phyloP scores from a whole-genome alignment of 805 yeast species.

The Kregervanrija pseudodelftensis region DNA sequence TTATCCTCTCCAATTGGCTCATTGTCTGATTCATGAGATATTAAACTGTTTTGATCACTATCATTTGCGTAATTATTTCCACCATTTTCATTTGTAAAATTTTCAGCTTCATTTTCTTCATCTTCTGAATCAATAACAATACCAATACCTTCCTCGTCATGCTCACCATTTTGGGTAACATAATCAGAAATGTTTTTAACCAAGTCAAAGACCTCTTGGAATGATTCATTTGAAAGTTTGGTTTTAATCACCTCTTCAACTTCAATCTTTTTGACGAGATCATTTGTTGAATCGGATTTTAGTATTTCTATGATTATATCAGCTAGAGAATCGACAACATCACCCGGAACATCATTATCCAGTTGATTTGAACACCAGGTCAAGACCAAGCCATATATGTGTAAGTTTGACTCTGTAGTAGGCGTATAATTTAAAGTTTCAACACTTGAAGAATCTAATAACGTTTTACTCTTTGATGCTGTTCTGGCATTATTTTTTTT shows the following conservation, averaged over 20 bases:
- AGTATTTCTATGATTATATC: constrained; percentile 54
- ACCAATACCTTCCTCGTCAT: constrained; percentile 31
- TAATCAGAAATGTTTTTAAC: constrained; percentile 47
- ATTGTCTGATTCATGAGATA: constrained; percentile 23
- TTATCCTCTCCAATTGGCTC: constrained; percentile 23
- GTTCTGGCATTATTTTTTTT: constrained; percentile 3
- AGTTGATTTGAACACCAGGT: constrained; percentile 49
- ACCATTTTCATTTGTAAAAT: constrained; percentile 23
- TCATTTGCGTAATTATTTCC: constrained; percentile 9
- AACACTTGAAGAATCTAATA: constrained; percentile 28
- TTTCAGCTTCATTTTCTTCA: constrained; percentile 24
- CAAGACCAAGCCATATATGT: constrained; percentile 49
- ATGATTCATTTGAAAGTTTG: constrained; percentile 34
- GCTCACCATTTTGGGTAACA: constrained; percentile 15
- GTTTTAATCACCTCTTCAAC: constrained; percentile 44
- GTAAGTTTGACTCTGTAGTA: constrained; percentile 42
- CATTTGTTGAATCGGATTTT: constrained; percentile 38
- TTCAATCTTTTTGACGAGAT: constrained; percentile 38
- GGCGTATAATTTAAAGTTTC: constrained; percentile 61
- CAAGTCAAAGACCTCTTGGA: constrained; percentile 39
- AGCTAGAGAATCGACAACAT: constrained; percentile 61
- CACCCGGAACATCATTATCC: constrained; percentile 71
- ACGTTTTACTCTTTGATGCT: constrained; percentile 13
- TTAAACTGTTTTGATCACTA: constrained; percentile 15
- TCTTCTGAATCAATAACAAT: constrained; percentile 31